A percentile compares a stretch with the other conserved stretches of the same genome.
Conservation (phyloP, 78 protist species). For the slime mould (Dictyostelium discoideum) region dicty_2.7 NC_007091.3:2986501-2987000, state of each 20-base stretch:
- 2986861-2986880: slow-evolving; percentile 17
- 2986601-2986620: neutral
- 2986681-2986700: neutral
- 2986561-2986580: too few relatives aligned
- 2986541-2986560: neutral
- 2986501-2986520: too few relatives aligned
- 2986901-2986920: slow-evolving; percentile 43
- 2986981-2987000: slow-evolving; percentile 61
- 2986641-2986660: neutral
- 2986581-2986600: too few relatives aligned
- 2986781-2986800: neutral
- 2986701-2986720: neutral
- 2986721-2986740: neutral
- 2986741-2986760: slow-evolving; percentile 19
- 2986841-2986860: slow-evolving; percentile 27
- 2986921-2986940: slow-evolving; percentile 66
- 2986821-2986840: slow-evolving; percentile 39
- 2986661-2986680: slow-evolving; percentile 61
- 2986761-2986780: neutral
- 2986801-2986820: slow-evolving; percentile 31
- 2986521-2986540: neutral
- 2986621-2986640: neutral
- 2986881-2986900: slow-evolving; percentile 46
- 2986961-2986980: slow-evolving; percentile 66
- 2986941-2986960: slow-evolving; percentile 68